Conservation (phyloP, 371 early-diverging fungal species). For the Saksenaea oblongispora region DNA sequence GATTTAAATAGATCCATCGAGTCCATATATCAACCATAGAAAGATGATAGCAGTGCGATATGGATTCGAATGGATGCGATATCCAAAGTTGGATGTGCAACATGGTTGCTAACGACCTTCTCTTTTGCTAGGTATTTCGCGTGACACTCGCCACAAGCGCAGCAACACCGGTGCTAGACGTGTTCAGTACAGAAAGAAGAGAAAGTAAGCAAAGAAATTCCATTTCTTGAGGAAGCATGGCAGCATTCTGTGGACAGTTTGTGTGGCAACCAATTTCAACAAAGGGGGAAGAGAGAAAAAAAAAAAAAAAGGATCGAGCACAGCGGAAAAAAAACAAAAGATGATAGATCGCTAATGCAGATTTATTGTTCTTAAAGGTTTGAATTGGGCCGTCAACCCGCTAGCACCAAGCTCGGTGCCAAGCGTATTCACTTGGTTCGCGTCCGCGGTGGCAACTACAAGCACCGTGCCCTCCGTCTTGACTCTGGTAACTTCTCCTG, state of each 20-base stretch:
- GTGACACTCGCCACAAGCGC: constrained; percentile 98
- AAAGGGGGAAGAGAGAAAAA: neutral
- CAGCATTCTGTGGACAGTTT: neutral
- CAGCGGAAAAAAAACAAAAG: neutral
- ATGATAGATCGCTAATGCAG: constrained; percentile 27
- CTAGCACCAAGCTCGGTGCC: constrained; percentile 96
- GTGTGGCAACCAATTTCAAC: neutral
- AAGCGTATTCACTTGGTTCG: constrained; percentile 94
- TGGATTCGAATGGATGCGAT: neutral
- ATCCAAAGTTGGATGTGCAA: neutral
- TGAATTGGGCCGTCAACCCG: constrained; percentile 97
- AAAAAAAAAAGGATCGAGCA: neutral
- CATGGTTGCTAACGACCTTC: neutral
- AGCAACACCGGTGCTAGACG: constrained; percentile 98
- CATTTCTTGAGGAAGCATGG: neutral
- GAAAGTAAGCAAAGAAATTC: constrained; percentile 47
- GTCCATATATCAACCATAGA: constrained; percentile 15
- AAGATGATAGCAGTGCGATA: neutral
- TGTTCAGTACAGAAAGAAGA: constrained; percentile 98
- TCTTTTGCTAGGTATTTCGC: constrained; percentile 82
- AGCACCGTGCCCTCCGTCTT: constrained; percentile 98
- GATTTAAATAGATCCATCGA: constrained; percentile 7
- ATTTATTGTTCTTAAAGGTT: constrained; percentile 69
- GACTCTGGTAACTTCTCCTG: constrained; percentile 98
- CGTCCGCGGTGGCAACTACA: constrained; percentile 99